phyloP scores from a whole-genome alignment of 768 basidiomycete species.

The Gloeostereum incarnatum region DNA sequence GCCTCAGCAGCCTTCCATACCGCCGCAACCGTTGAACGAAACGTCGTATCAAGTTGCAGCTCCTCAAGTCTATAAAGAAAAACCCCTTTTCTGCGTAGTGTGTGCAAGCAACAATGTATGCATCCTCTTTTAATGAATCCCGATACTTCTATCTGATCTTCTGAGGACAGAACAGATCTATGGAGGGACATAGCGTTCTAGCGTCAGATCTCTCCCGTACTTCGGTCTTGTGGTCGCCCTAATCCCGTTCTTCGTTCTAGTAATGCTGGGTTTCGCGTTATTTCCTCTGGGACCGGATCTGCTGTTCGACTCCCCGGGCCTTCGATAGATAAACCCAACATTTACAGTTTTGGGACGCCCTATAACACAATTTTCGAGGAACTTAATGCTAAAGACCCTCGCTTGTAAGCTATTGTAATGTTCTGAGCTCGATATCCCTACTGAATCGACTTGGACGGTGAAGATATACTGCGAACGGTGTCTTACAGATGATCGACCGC shows the following conservation, averaged over 20 bases:
- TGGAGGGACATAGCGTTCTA: constrained; percentile 94
- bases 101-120: constrained; percentile 98
- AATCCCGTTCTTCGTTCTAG: constrained; percentile 31
- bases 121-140: constrained; percentile 8
- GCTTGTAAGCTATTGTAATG: constrained; percentile 48
- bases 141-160: constrained; percentile 7
- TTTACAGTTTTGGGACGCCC: constrained; percentile 93
- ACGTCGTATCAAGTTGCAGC: constrained; percentile 3
- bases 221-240: neutral
- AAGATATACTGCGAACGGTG: constrained; percentile 90
- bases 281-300: constrained; percentile 94
- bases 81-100: constrained; percentile 92
- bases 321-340: constrained; percentile 95
- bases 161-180: constrained; percentile 76
- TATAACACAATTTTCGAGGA: constrained; percentile 96
- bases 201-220: constrained; percentile 43
- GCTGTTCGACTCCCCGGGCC: constrained; percentile 94
- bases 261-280: constrained; percentile 85
- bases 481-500: constrained; percentile 93
- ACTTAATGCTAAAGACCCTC: constrained; percentile 70
- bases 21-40: neutral
- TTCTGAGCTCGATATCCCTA: constrained; percentile 4
- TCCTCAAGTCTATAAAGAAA: constrained; percentile 38
- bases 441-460: constrained; percentile 7
- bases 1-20: constrained; percentile 1